A percentile compares a stretch with the other conserved stretches of the same genome.
Conservation (phyloP, 208 protist species). For the Leishmania aethiopica region DNA sequence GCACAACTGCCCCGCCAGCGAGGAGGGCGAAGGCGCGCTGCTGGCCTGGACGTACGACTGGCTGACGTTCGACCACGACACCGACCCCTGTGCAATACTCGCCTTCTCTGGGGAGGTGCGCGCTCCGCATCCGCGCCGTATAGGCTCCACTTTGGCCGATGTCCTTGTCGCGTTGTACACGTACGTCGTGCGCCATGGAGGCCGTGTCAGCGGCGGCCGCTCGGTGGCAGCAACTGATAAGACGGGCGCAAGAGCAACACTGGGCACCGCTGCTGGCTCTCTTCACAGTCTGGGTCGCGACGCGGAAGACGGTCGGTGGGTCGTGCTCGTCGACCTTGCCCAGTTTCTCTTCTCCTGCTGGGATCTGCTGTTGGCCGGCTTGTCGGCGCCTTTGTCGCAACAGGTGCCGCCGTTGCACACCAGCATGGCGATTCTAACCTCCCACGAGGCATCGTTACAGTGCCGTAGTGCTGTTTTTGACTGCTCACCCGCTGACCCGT, state of each 20-base stretch:
- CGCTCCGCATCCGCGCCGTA: neutral
- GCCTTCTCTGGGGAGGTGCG: neutral
- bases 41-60: neutral
- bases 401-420: neutral
- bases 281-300: neutral
- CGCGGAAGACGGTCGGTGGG: neutral
- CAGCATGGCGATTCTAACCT: neutral
- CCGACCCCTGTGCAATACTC: neutral
- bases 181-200: conserved; percentile 7
- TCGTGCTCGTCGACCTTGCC: conserved; percentile 22
- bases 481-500: neutral
- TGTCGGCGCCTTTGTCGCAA: neutral
- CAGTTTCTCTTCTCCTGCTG: conserved; percentile 25
- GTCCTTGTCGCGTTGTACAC: conserved; percentile 14
- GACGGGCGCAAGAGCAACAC: neutral
- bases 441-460: neutral
- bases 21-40: neutral
- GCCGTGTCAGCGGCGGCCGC: neutral
- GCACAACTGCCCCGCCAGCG: conserved; percentile 1
- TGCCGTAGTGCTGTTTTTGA: neutral
- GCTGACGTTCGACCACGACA: neutral
- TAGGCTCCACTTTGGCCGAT: conserved; percentile 14
- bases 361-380: conserved; percentile 21
- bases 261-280: neutral
- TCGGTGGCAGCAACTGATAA: neutral